Evolutionary conservation across 352 stramenopile species (phyloP), one percentile per base, ranked within the genome.

Genomic region (Phytophthora niederhauseri): DNA sequence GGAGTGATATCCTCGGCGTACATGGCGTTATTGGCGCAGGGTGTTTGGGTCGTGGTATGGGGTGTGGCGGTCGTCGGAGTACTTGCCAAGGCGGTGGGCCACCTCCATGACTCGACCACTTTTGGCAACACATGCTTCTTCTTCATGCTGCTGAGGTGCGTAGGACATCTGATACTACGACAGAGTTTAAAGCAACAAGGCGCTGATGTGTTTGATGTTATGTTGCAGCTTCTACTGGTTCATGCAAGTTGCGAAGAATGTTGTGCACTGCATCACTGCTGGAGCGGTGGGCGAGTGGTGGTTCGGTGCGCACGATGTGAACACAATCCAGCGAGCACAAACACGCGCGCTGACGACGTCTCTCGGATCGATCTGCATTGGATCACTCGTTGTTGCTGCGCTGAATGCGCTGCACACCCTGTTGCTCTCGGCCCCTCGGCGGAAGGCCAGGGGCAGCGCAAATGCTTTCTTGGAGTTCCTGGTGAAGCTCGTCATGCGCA

Each of bases 391-490:
- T 22, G 82, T 96, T 20, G 89, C 87, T 15, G 67, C 69, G 26
- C 69, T 96, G 9, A 90, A 78, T 19, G 82, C 89, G 6, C 66
- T 94, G 45, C 80, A 92, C 67, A 85, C 76, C 1, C 56, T 94
- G 31, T 70, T 96, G 36, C 74, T 94, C 6, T 91, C 84, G 15
- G 80, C 84, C 6, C 81, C 81, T 12, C 83, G 89, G 8, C 85
- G 85, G 50, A 92, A 93, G 64, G 68, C 77, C 6, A 78, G 75
- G 26, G 75, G 80, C 6, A 90, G 81, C 48, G 72, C 82, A 2
- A 96, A 96, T 52, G 88, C 86, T 28, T 96, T 84, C 36, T 72
- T 96, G n/a, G 88, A 94, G 59, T 96, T 87, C 61, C 69, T 96
- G 36, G 81, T 94, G 45, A 77, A 78, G 57, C 63, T 93, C 31